Evolutionary conservation across 352 stramenopile genomes (phyloP).

Genomic region (Phytophthora sp.): DNA sequence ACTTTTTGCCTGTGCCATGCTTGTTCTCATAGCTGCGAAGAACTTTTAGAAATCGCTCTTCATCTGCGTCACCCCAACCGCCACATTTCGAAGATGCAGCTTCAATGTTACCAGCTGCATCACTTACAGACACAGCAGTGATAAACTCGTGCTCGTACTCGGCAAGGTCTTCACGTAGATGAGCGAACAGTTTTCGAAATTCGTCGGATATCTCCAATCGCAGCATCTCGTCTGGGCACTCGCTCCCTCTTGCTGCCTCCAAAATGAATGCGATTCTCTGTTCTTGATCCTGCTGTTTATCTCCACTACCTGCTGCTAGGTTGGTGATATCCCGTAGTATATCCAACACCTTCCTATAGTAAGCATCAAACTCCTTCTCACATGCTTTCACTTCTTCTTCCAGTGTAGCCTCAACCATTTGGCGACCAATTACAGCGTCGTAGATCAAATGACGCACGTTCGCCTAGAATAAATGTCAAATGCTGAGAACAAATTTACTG

Average conservation of each 20-base stretch:
- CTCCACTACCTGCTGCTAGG: conserved; percentile 16
- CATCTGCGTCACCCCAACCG: conserved; percentile 53
- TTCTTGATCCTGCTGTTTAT: conserved; percentile 17
- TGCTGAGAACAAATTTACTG: not conserved
- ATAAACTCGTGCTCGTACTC: conserved; percentile 52
- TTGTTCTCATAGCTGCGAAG: conserved; percentile 56
- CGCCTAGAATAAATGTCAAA: conserved; percentile 22
- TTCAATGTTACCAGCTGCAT: conserved; percentile 44
- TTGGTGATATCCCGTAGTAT: conserved; percentile 26
- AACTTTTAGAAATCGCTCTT: conserved; percentile 68
- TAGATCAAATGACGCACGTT: conserved; percentile 63
- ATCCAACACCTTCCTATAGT: conserved; percentile 41
- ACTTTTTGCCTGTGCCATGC: conserved; percentile 40
- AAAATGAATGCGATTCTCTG: conserved; percentile 31
- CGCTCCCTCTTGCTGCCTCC: conserved; percentile 17
- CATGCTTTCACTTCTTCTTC: conserved; percentile 53
- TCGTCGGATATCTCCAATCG: conserved; percentile 50
- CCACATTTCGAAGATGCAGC: conserved; percentile 45
- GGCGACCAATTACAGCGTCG: conserved; percentile 70
- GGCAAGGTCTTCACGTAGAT: conserved; percentile 39
- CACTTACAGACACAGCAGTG: conserved; percentile 31
- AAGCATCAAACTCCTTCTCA: conserved; percentile 45
- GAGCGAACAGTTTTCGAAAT: conserved; percentile 32
- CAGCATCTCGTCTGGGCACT: conserved; percentile 52
- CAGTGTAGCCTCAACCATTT: conserved; percentile 68